Evolutionary conservation across 108 stramenopile genomes (phyloP), one percentile per base, ranked within the genome.

Genomic region (Parietichytrium sp.): DNA sequence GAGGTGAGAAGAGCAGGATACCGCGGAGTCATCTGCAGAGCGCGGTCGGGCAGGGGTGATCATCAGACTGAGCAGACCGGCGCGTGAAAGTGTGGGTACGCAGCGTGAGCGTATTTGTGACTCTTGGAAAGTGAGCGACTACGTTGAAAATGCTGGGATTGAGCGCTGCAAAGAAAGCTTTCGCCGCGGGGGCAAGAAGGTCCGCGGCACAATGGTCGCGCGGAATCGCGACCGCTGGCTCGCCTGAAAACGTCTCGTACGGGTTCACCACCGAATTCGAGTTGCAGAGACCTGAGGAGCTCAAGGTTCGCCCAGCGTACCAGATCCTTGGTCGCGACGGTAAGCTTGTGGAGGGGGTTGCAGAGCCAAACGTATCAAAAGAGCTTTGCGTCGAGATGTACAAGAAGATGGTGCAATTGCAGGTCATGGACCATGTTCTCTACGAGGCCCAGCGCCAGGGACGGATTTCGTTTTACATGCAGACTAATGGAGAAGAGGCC

Each of bases 361-460:
- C 52, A 38, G 61, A 48, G 78, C 48, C 25, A 36, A 20, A 23
- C 12, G 25, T 87, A 29, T 38, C 47, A 47, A 8, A 26, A 29
- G 88, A 89, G 10, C 3, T 53, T 3, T 85, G 83, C 7, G 25
- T 83, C 42, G 61, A 84, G 38, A 88, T 91, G 53, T 90, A 96
- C 83, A 82, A 86, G 29, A 93, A 91, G 80, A 97, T 97, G 93
- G 84, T 94, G 31, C 92, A 96, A 16, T 82, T 99, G 12, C 92
- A 94, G 47, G 85, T 89, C 81, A 94, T 99, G 95, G 98, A 99
- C 85, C 87, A 88, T 33, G 92, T 99, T 49, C 86, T 99, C 48
- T 93, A 94, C 85, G 94, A 96, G 80, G 96, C 97, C 1, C 98
- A 99, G 88, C 90, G 98, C 27, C 98, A 99, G 83, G 98, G 96